Conservation (phyloP, 1,284 basidiomycete species). For the Sphaerobolus stellatus region DNA sequence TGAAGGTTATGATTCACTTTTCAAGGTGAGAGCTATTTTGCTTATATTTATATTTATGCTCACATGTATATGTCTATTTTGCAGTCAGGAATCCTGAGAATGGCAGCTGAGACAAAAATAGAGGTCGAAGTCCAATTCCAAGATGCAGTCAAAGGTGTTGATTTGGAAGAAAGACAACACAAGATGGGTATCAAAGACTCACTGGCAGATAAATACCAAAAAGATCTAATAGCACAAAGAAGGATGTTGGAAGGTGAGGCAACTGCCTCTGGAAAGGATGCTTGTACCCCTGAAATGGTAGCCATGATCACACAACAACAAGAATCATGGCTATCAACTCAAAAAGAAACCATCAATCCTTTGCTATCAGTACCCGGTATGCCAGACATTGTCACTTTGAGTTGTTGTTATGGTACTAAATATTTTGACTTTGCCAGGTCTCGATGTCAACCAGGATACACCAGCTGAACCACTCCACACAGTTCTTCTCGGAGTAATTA, state of each 20-base stretch:
- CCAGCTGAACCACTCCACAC: constrained; percentile 39
- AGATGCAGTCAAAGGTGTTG: too few relatives aligned
- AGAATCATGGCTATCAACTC: too few relatives aligned
- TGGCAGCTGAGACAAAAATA: not conserved
- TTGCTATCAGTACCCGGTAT: not conserved
- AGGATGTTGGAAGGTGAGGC: not conserved
- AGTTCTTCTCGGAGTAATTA: constrained; percentile 35
- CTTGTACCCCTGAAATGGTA: not conserved
- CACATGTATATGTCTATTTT: too few relatives aligned
- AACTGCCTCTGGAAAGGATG: not conserved
- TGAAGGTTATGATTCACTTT: constrained; percentile 11
- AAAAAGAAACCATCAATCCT: too few relatives aligned
- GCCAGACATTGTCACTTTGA: not conserved
- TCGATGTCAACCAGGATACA: constrained; percentile 37
- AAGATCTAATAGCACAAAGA: not conserved
- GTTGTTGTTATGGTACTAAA: too few relatives aligned
- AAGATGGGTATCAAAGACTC: not conserved
- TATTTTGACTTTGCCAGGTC: too few relatives aligned
- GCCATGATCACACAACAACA: not conserved
- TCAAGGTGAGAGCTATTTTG: constrained; percentile 4
- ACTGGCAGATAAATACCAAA: not conserved
- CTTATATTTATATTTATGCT: not conserved
- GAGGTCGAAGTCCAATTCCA: not conserved
- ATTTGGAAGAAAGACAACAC: not conserved
- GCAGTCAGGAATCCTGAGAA: not conserved